phyloP scores from a whole-genome alignment of 2,329 filamentous ascomycete genomes.

The Raffaelea ambrosiae region DNA sequence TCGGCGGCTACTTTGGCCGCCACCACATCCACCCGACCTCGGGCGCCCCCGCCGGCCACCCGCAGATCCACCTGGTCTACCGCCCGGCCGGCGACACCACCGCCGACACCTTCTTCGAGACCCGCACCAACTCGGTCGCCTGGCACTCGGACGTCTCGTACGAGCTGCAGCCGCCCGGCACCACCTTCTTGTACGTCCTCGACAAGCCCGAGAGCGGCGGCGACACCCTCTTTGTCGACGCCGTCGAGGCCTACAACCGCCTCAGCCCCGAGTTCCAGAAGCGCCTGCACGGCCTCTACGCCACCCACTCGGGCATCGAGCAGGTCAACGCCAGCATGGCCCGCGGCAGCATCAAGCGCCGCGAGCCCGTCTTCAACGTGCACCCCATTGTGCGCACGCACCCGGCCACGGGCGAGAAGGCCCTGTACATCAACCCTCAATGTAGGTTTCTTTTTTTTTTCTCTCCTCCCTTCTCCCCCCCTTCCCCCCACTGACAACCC shows the following conservation, averaged over 20 bases:
- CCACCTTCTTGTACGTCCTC: slow-evolving; percentile 82
- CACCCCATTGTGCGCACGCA: slow-evolving; percentile 78
- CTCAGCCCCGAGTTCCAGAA: slow-evolving; percentile 72
- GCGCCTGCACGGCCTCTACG: slow-evolving; percentile 70
- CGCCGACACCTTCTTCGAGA: slow-evolving; percentile 50
- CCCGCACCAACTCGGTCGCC: slow-evolving; percentile 69
- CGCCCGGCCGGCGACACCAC: slow-evolving; percentile 58
- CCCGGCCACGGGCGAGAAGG: slow-evolving; percentile 75
- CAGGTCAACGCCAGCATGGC: slow-evolving; percentile 64
- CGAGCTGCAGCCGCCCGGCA: slow-evolving; percentile 80
- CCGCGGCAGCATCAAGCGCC: slow-evolving; percentile 60
- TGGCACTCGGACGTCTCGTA: slow-evolving; percentile 90
- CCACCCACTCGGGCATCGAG: slow-evolving; percentile 74
- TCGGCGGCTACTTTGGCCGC: slow-evolving; percentile 47
- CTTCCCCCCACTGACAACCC: slow-evolving; percentile 2
- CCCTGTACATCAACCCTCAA: slow-evolving; percentile 73
- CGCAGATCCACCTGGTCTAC: slow-evolving; percentile 64
- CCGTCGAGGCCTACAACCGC: slow-evolving; percentile 71
- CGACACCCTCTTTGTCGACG: slow-evolving; percentile 76
- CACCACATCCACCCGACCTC: slow-evolving; percentile 70
- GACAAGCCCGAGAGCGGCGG: slow-evolving; percentile 73
- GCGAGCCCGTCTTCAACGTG: slow-evolving; percentile 64
- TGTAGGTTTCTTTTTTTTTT: slow-evolving; percentile 42
- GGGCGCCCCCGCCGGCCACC: slow-evolving; percentile 59
- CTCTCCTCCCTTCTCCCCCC: neutral